These are phyloP conservation scores for Leccinum broughii DNA, from an alignment of 768 basidiomycete species.

Conservation along the genomic window DNA sequence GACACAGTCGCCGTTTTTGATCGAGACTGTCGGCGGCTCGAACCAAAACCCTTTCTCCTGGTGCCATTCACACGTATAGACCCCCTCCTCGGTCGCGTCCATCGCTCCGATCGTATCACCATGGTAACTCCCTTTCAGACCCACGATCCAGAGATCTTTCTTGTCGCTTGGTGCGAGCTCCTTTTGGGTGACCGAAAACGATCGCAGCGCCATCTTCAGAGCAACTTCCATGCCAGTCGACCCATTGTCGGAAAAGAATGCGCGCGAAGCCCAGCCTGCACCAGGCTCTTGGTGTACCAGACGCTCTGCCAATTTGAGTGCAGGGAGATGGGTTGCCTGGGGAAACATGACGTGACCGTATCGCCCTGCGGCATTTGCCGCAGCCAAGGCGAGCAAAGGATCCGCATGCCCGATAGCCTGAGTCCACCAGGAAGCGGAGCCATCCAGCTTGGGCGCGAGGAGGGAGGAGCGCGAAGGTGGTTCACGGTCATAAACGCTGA, in stretches of 20 bases:
- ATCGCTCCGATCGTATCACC: constrained; percentile 97
- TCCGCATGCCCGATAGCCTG: constrained; percentile 86
- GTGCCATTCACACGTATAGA: constrained; percentile 97
- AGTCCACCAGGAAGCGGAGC: constrained; percentile 99
- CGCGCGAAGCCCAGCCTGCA: constrained; percentile 86
- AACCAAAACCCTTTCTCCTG: constrained; percentile 91
- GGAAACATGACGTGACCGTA: constrained; percentile 99
- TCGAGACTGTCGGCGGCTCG: constrained; percentile 78
- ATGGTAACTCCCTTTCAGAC: constrained; percentile 91
- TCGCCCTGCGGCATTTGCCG: constrained; percentile 85
- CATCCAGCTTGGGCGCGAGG: constrained; percentile 72
- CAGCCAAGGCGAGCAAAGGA: constrained; percentile 77
- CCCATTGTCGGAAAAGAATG: constrained; percentile 93
- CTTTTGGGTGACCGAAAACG: constrained; percentile 46
- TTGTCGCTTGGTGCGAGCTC: constrained; percentile 38
- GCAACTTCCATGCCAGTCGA: constrained; percentile 98
- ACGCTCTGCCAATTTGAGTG: constrained; percentile 78
- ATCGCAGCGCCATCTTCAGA: constrained; percentile 91
- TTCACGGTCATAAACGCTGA: constrained; percentile 61
- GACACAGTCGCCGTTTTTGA: constrained; percentile 57
- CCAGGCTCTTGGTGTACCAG: constrained; percentile 78
- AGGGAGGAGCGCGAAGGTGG: constrained; percentile 39
- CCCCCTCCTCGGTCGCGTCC: constrained; percentile 91
- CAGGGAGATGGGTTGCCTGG: constrained; percentile 82
- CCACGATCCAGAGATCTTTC: constrained; percentile 72